Conservation (phyloP, 352 stramenopile species). For the Globisporangium rhizosaccharum region DNA sequence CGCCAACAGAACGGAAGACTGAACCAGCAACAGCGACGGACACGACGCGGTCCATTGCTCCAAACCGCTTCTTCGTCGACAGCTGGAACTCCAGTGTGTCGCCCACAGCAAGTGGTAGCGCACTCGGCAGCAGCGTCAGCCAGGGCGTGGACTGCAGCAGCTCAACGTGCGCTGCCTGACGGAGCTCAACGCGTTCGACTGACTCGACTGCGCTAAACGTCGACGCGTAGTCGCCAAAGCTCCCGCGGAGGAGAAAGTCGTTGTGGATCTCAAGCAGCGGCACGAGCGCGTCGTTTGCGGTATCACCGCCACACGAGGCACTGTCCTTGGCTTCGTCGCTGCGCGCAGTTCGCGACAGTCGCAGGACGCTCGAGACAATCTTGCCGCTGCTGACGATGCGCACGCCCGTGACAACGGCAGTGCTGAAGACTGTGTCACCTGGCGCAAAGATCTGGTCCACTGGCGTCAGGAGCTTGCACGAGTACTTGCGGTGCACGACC, state of each 20-base stretch:
- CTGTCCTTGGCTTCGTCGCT: constrained; percentile 20
- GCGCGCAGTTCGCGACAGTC: constrained; percentile 46
- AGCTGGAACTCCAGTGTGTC: constrained; percentile 50
- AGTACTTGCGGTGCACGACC: constrained; percentile 82
- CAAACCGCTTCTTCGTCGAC: constrained; percentile 54
- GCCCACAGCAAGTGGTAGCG: constrained; percentile 22
- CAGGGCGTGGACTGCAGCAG: constrained; percentile 65
- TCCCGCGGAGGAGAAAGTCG: constrained; percentile 83
- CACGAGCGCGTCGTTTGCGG: constrained; percentile 53
- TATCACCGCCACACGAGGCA: background rate
- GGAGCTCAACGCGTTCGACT: constrained; percentile 32
- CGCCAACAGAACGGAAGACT: constrained; percentile 37
- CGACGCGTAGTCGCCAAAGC: constrained; percentile 66
- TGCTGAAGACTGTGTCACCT: constrained; percentile 70
- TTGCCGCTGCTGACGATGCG: constrained; percentile 78
- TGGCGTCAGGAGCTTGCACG: constrained; percentile 61
- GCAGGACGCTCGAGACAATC: constrained; percentile 63
- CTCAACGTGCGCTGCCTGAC: constrained; percentile 29
- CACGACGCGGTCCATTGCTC: constrained; percentile 29
- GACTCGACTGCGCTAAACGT: constrained; percentile 58
- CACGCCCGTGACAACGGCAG: constrained; percentile 61
- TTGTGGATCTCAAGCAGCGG: constrained; percentile 72
- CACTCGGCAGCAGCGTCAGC: constrained; percentile 31
- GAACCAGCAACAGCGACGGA: constrained; percentile 45
- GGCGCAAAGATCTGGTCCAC: constrained; percentile 37